A percentile compares a stretch with the other conserved stretches of the same genome.
These are phyloP conservation scores for Dipteronia dyeriana DNA, from an alignment of 345 rosid species.

Conservation along the genomic window DNA sequence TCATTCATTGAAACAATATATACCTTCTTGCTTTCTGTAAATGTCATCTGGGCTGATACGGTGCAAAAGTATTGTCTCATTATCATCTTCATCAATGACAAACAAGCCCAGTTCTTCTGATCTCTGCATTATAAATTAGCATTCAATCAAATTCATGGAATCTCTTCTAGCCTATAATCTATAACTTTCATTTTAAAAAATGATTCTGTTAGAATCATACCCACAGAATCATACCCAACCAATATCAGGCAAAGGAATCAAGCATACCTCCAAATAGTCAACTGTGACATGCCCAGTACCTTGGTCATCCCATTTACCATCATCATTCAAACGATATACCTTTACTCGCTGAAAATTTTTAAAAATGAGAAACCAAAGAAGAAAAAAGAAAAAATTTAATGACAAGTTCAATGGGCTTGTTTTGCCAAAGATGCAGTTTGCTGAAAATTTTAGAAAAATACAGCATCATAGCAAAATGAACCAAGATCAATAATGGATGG, in stretches of 20 bases:
- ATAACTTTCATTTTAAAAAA: background rate
- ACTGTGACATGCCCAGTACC: slow-evolving; percentile 87
- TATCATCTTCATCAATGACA: slow-evolving; percentile 89
- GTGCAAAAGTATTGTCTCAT: slow-evolving; percentile 74
- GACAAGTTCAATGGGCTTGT: background rate
- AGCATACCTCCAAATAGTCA: slow-evolving; percentile 83
- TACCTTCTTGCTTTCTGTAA: slow-evolving; percentile 92
- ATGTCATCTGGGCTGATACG: slow-evolving; percentile 76
- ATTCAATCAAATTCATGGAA: slow-evolving; percentile 30
- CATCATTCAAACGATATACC: slow-evolving; percentile 67
- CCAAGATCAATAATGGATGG: background rate
- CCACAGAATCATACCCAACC: background rate
- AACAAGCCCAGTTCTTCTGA: slow-evolving; percentile 73
- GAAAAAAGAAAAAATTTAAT: background rate
- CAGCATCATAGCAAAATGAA: background rate
- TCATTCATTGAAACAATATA: slow-evolving; percentile 7
- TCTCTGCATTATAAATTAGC: slow-evolving; percentile 50
- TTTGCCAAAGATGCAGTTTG: background rate
- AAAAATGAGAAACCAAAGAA: background rate
- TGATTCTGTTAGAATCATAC: background rate
- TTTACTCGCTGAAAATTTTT: slow-evolving; percentile 71
- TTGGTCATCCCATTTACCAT: slow-evolving; percentile 95
- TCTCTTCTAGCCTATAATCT: slow-evolving; percentile 4
- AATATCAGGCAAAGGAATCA: slow-evolving; percentile 22
- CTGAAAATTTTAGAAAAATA: background rate